These are phyloP conservation scores for Kodamaea neixiangensis DNA, from an alignment of 805 yeast genomes.

Conservation along the genomic window DNA sequence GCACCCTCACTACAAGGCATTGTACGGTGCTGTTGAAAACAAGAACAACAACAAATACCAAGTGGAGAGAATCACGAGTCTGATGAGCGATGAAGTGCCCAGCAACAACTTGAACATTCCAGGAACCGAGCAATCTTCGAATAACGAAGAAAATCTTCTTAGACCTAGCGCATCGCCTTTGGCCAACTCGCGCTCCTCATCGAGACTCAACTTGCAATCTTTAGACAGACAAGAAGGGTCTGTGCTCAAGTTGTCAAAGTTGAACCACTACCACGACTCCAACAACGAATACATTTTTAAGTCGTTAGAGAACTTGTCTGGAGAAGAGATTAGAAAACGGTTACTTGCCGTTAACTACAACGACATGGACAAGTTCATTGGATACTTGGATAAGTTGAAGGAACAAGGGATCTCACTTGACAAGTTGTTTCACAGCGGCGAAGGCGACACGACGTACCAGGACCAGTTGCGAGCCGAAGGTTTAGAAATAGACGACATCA, in stretches of 20 bases:
- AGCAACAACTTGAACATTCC: conserved; percentile 1
- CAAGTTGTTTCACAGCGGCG: conserved; percentile 16
- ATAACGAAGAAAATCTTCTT: not conserved
- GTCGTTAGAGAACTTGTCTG: conserved; percentile 24
- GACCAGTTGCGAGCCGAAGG: conserved; percentile 12
- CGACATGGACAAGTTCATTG: conserved; percentile 37
- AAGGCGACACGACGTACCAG: not conserved
- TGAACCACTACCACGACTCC: conserved; percentile 23
- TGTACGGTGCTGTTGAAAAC: conserved; percentile 6
- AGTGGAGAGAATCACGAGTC: conserved; percentile 7
- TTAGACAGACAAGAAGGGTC: conserved; percentile 46
- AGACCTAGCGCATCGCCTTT: conserved; percentile 14
- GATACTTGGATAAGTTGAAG: conserved; percentile 32
- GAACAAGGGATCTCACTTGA: conserved; percentile 34
- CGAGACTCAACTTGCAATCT: conserved; percentile 33
- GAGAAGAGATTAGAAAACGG: conserved; percentile 41
- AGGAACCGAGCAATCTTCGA: not conserved
- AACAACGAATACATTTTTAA: conserved; percentile 11
- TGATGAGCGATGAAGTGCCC: conserved; percentile 7
- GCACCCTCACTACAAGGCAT: conserved; percentile 3
- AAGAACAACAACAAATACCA: not conserved
- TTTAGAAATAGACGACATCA: conserved; percentile 15
- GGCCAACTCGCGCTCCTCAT: conserved; percentile 21
- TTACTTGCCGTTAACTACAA: conserved; percentile 31
- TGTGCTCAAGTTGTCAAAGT: conserved; percentile 35